Conservation (phyloP, 139 green algal species). For the Pleodorina starrii region DNA sequence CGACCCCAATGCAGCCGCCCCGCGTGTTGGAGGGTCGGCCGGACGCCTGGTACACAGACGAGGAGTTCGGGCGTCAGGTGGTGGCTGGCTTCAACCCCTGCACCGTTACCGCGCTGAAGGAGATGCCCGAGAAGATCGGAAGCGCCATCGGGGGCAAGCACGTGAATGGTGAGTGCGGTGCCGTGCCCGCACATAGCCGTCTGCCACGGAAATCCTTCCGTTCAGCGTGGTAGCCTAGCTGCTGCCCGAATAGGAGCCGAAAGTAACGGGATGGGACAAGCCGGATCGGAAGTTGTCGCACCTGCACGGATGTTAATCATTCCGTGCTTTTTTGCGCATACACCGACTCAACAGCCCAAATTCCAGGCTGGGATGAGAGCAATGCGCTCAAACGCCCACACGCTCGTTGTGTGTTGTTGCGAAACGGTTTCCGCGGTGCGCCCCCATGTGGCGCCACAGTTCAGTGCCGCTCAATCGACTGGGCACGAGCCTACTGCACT, state of each 20-base stretch:
- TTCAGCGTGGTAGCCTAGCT: too few species aligned
- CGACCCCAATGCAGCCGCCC: constrained; percentile 29
- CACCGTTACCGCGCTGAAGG: constrained; percentile 41
- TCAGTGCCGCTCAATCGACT: too few species aligned
- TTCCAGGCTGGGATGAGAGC: too few species aligned
- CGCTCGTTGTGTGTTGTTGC: too few species aligned
- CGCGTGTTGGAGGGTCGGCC: constrained; percentile 27
- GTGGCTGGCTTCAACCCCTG: constrained; percentile 63
- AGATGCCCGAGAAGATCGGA: constrained; percentile 40
- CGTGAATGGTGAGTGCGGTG: constrained; percentile 44
- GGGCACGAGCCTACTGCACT: too few species aligned
- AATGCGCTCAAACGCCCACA: too few species aligned
- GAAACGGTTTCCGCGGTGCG: neutral
- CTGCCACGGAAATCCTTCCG: neutral
- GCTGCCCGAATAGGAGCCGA: neutral
- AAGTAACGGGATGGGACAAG: neutral
- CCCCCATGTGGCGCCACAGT: neutral
- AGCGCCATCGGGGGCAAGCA: constrained; percentile 52
- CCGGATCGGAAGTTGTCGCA: neutral
- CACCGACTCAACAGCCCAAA: too few species aligned
- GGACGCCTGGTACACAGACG: constrained; percentile 45
- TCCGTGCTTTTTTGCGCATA: neutral
- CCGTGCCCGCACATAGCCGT: too few species aligned
- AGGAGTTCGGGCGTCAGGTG: constrained; percentile 61
- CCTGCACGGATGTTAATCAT: neutral